Evolutionary conservation across 352 stramenopile species (phyloP), one percentile per base, ranked within the genome.

Genomic region (Paralagenidium karlingii): DNA sequence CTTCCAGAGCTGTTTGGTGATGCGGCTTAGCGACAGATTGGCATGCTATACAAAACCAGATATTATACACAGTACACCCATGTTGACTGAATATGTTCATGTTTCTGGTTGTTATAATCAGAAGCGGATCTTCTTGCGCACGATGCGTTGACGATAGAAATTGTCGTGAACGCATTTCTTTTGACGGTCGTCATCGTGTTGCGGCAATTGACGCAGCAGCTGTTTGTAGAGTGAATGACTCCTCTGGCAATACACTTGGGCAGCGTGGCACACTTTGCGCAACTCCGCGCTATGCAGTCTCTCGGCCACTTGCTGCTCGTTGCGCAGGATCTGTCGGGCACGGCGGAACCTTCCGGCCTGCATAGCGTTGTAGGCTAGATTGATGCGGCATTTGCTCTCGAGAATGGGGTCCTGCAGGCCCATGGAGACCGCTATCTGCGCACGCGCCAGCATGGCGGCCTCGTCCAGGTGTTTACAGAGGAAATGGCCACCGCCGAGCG

Each of bases 331-430:
- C 5, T 55, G 56, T 25, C 54, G 49, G 10, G 76, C 76, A 9
- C 63, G 60, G 24, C 58, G 54, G 45, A 89, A 86, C 27, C 61
- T 60, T 18, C 76, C 76, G 43, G 55, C 43, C 25, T 78, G 71
- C 55, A 89, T 73, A 5, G 76, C 71, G 27, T 79, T 82, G 43
- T 89, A 89, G 40, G 77, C 73, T 12, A 89, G 26, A 43, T 89
- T 84, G 22, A 89, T 55, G 47, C 76, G 69, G 45, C 76, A 89
- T 45, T 89, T 89, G 54, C 69, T 83, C 55, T 81, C 68, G 5
- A 89, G 49, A 7, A 89, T 43, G 1, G 71, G 76, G 42, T 89
- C 76, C 21, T 82, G 48, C 5, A 89, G 55, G 15, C 68, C 71
- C 38, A 76, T 61, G 3, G 75, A 81, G 33, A 89, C 71, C 15